A percentile compares a stretch with the other conserved stretches of the same genome.
Conservation (phyloP, 2,329 filamentous ascomycete species). For the Pseudopithomyces maydicus region DNA sequence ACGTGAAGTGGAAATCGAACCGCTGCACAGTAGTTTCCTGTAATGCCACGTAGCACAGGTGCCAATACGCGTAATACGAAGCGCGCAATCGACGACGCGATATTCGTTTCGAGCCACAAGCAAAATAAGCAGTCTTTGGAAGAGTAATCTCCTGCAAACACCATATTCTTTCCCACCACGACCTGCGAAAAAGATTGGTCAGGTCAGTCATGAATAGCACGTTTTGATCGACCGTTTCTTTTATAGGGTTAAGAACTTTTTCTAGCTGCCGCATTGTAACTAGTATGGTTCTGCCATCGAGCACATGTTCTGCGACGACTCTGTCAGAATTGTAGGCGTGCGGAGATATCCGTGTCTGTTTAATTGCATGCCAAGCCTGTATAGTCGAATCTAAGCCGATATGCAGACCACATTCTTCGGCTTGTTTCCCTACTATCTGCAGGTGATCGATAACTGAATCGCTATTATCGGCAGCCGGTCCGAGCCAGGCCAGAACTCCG, state of each 20-base stretch:
- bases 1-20: too few relatives aligned
- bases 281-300: not conserved
- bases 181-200: slow-evolving; percentile 9
- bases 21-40: too few relatives aligned
- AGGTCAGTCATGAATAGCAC: slow-evolving; percentile 6
- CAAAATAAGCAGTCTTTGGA: slow-evolving; percentile 8
- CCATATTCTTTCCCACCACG: slow-evolving; percentile 23
- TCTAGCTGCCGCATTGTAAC: not conserved
- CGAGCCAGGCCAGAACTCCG: slow-evolving; percentile 19
- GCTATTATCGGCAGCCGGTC: slow-evolving; percentile 9
- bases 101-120: slow-evolving; percentile 16
- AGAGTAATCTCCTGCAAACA: slow-evolving; percentile 22
- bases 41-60: slow-evolving; percentile 8
- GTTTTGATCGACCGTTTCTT: slow-evolving; percentile 4
- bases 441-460: slow-evolving; percentile 15
- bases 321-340: not conserved
- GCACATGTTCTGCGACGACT: not conserved
- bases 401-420: slow-evolving; percentile 14
- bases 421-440: slow-evolving; percentile 14
- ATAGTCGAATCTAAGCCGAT: not conserved
- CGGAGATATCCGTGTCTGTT: not conserved
- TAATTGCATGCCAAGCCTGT: slow-evolving; percentile 10
- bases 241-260: slow-evolving; percentile 7
- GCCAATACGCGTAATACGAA: slow-evolving; percentile 11
- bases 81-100: slow-evolving; percentile 8